Evolutionary conservation across 257 asterid genomes (phyloP).

Genomic region (Orobanche coerulescens): DNA sequence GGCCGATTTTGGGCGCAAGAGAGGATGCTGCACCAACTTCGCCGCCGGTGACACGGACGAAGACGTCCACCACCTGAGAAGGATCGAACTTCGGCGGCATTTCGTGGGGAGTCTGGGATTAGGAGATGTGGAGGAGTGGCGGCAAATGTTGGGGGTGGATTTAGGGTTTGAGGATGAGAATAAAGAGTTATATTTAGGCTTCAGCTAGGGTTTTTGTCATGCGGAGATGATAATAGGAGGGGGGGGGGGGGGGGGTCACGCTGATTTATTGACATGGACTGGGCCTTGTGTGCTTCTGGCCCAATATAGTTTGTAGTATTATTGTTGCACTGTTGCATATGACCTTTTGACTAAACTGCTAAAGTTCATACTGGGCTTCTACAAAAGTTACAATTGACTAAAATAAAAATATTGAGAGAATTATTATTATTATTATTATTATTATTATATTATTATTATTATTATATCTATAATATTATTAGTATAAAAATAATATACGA

Average conservation of each 20-base stretch:
- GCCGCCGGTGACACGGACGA: conserved; percentile 62
- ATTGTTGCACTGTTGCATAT: no score
- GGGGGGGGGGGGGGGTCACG: no score
- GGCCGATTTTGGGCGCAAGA: conserved; percentile 66
- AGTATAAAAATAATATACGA: no score
- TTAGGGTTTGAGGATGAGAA: conserved; percentile 11
- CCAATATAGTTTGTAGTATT: background rate
- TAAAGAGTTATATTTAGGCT: conserved; percentile 1
- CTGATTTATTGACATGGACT: background rate
- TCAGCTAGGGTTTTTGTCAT: conserved; percentile 59
- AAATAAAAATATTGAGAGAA: no score
- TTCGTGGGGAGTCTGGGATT: background rate
- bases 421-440: no score
- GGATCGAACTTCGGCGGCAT: conserved; percentile 85
- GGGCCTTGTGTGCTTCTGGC: background rate
- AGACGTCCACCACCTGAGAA: conserved; percentile 55
- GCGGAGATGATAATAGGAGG: background rate
- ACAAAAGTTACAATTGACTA: no score
- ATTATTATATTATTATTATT: no score
- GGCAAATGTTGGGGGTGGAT: background rate
- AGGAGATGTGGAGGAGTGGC: background rate
- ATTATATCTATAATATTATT: no score
- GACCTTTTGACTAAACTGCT: no score
- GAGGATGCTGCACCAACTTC: conserved; percentile 76
- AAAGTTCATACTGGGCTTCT: no score